Evolutionary conservation across 2,329 filamentous ascomycete genomes (phyloP), one percentile per base, ranked within the genome.

Genomic region (Calonectria hongkongensis): DNA sequence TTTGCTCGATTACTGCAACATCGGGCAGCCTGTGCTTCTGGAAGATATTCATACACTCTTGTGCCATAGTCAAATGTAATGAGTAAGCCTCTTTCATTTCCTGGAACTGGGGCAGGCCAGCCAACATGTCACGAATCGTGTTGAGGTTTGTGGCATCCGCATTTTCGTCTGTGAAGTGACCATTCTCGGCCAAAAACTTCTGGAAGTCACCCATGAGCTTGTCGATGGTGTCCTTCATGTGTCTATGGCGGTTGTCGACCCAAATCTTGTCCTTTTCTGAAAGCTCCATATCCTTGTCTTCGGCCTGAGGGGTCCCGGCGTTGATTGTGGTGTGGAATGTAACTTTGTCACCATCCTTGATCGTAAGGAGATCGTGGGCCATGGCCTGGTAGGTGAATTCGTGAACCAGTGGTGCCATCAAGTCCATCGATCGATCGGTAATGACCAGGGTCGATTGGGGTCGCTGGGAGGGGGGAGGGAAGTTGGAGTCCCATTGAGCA

Each of bases 381-480:
- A 99, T 98, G 64, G 97, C 95, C 84, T 99, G 97, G 83, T 98
- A 99, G 15, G 97, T 98, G 82, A 99, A 98, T 81, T 99, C 97
- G 84, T 99, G 97, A 4, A 98, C 82, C 13, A 98, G 86, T 1
- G 97, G 97, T 0, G 96, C 93, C 85, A 94, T 92, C 4, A 98
- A 85, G 83, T 99, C 97, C 94, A 99, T 97, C 9, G 95, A 95
- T 74, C 97, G 91, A 83, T 98, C 97, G 1, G 95, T 94, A 73
- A 99, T 94, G 79, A 98, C 88, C 0, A 99, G 89, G 0, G 95
- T 91, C 47, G 95, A 95, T 75, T 94, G 93, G 8, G 96, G 96
- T 66, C 96, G 89, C 64, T 92, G 90, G 10, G 91, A 91, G n/a
- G 88, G 92, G 0, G 96, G 94, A 2, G 96, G 96, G 75, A 98